Base-by-base conservation (phyloP, 1,284 basidiomycete genomes). In the Leccinum insolens region DNA sequence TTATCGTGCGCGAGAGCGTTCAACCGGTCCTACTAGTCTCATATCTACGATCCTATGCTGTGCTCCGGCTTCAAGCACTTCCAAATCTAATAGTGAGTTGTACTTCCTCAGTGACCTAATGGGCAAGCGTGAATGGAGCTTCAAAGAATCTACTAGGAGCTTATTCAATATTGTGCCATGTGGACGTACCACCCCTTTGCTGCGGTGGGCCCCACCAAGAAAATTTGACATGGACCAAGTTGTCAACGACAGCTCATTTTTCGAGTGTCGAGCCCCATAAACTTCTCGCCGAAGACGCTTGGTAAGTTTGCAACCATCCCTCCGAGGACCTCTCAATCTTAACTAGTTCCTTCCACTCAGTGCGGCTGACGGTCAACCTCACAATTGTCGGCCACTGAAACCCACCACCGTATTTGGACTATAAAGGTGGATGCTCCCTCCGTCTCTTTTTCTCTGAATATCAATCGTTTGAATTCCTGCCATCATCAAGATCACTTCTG, bases 321-420 rank as follows among this genome's bases (percentile, higher is more conserved):
- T 41, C 34, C 49, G 28, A 12, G 7, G 22, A n/a, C 28, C 7
- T 71, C n/a, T 39, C 41, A 49, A 55, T 52, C 61, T 61, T 6
- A 65, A 65, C 65, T 58, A 22, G 9, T 70, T n/a, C 61, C 57
- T 11, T 34, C 34, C 7, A 1, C 14, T 39, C 3, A 34, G 20
- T 22, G 67, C n/a, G 74, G 72, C 72, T 76, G 68, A 74, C 71
- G 37, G 68, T 69, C 65, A 14, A 22, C 61, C 1, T 66, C 55
- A 55, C 25, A 62, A 65, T 62, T n/a, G 3, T 25, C 25, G 60
- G 66, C 64, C 71, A 63, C 73, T 72, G 72, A 66, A 61, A 61
- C 63, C 31, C 34, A 46, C 46, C 46, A 64, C 57, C 41, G 11
- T 44, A 14, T 14, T 31, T 63, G 34, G 41, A 17, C 58, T 68